These are phyloP conservation scores for Avena sativa DNA, from an alignment of 176 grass and related monocot genomes.

Conservation along the genomic window DNA sequence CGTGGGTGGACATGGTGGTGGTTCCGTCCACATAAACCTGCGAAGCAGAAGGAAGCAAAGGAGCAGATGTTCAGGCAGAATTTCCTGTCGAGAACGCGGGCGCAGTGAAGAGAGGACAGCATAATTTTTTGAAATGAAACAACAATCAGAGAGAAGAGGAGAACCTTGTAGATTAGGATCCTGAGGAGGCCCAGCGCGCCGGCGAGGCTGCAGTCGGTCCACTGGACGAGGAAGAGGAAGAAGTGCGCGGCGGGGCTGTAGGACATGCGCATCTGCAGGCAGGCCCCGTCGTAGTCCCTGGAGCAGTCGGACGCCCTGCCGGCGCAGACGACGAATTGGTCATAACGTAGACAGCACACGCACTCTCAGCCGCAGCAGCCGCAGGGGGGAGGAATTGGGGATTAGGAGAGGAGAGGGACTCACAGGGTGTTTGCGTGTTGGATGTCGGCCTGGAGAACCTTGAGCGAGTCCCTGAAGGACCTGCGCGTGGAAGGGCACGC, in stretches of 20 bases:
- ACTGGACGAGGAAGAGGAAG: slow-evolving; percentile 92
- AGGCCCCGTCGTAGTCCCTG: slow-evolving; percentile 85
- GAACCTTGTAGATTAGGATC: slow-evolving; percentile 86
- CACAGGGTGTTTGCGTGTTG: slow-evolving; percentile 94
- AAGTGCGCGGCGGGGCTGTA: slow-evolving; percentile 82
- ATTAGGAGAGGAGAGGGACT: neutral
- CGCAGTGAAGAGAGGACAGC: too few species aligned
- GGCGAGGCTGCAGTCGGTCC: slow-evolving; percentile 92
- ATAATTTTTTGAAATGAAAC: neutral
- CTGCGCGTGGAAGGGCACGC: slow-evolving; percentile 73
- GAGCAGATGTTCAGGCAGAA: neutral
- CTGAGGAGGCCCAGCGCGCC: slow-evolving; percentile 85
- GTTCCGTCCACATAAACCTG: slow-evolving; percentile 95
- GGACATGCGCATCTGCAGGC: slow-evolving; percentile 92
- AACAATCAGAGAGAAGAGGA: too few species aligned
- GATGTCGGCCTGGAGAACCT: slow-evolving; percentile 94
- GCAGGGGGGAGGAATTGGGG: neutral
- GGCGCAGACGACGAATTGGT: neutral
- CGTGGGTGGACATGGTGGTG: slow-evolving; percentile 94
- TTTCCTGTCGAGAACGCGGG: neutral
- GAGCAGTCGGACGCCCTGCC: slow-evolving; percentile 82
- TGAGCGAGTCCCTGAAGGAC: slow-evolving; percentile 99
- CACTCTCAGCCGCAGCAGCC: neutral
- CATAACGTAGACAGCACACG: too few species aligned
- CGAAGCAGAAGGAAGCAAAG: neutral